These are phyloP conservation scores for Podaxis sp. DNA, from an alignment of 768 basidiomycete species.

Conservation along the genomic window DNA sequence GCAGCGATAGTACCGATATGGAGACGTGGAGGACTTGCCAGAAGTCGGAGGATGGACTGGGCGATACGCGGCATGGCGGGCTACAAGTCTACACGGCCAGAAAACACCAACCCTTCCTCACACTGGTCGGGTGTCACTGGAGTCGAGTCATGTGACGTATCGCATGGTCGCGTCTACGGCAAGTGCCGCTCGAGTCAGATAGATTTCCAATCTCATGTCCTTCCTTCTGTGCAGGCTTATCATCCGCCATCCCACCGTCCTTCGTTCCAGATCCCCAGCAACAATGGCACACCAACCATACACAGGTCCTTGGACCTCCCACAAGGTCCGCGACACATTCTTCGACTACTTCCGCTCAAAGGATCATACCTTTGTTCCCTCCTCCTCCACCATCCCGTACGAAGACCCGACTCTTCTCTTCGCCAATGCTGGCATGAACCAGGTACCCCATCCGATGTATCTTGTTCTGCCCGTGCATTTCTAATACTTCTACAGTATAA, in stretches of 20 bases:
- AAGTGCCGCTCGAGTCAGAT: conserved; percentile 15
- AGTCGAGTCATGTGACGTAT: conserved; percentile 11
- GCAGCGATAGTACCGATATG: conserved; percentile 19
- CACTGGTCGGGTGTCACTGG: neutral
- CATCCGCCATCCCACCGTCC: conserved; percentile 2
- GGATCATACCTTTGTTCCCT: conserved; percentile 86
- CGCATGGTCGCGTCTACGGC: conserved; percentile 8
- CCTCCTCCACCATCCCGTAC: conserved; percentile 91
- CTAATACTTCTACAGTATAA: conserved; percentile 68
- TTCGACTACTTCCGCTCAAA: conserved; percentile 83
- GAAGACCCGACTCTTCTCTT: conserved; percentile 98
- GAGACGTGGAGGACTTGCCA: conserved; percentile 32
- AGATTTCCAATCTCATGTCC: conserved; percentile 13
- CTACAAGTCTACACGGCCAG: neutral
- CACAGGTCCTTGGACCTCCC: conserved; percentile 70
- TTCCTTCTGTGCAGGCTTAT: conserved; percentile 8
- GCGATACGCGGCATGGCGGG: conserved; percentile 44
- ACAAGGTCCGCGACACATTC: conserved; percentile 82
- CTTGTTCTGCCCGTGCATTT: neutral
- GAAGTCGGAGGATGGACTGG: conserved; percentile 32
- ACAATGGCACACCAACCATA: conserved; percentile 38
- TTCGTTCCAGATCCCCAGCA: conserved; percentile 22
- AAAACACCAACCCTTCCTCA: neutral
- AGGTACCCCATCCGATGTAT: conserved; percentile 41
- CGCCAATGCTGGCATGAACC: conserved; percentile 98